Evolutionary conservation across 805 yeast species (phyloP).

Genomic region (Cyberlindnera saturnus): DNA sequence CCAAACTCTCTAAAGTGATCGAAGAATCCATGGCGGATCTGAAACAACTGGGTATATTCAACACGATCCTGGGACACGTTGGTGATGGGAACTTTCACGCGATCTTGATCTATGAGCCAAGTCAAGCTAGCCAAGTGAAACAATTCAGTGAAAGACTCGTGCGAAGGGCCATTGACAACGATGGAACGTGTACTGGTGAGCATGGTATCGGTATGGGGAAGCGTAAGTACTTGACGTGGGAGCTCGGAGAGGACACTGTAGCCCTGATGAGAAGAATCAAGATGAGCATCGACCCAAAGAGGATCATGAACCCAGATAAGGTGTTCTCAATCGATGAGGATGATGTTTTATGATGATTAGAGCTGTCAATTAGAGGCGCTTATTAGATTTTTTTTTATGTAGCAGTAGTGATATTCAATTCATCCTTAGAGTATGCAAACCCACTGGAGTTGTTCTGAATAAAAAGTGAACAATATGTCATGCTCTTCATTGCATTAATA

Average conservation of each 20-base stretch:
- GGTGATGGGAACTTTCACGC: constrained; percentile 82
- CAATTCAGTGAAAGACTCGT: constrained; percentile 55
- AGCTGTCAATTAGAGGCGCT: too few relatives aligned
- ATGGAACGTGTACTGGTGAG: constrained; percentile 82
- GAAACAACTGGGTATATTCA: constrained; percentile 41
- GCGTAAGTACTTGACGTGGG: constrained; percentile 49
- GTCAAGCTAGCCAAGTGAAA: constrained; percentile 41
- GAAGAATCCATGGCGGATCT: constrained; percentile 55
- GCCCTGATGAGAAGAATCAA: constrained; percentile 69
- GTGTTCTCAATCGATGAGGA: constrained; percentile 59
- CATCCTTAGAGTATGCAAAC: too few relatives aligned
- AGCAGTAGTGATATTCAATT: too few relatives aligned
- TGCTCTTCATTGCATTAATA: too few relatives aligned
- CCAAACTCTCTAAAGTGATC: constrained; percentile 54
- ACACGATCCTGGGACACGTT: constrained; percentile 69
- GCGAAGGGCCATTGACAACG: constrained; percentile 53
- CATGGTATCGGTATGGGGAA: constrained; percentile 82
- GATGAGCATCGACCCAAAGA: constrained; percentile 63
- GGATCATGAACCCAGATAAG: constrained; percentile 74
- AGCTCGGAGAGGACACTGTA: constrained; percentile 60
- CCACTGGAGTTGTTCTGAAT: too few relatives aligned
- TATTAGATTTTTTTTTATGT: too few relatives aligned
- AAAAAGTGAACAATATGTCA: too few relatives aligned
- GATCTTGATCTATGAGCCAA: constrained; percentile 50
- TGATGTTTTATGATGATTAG: neutral